Base-by-base conservation (phyloP, 2,329 filamentous ascomycete genomes). In the Pseudogymnoascus sp. region DNA sequence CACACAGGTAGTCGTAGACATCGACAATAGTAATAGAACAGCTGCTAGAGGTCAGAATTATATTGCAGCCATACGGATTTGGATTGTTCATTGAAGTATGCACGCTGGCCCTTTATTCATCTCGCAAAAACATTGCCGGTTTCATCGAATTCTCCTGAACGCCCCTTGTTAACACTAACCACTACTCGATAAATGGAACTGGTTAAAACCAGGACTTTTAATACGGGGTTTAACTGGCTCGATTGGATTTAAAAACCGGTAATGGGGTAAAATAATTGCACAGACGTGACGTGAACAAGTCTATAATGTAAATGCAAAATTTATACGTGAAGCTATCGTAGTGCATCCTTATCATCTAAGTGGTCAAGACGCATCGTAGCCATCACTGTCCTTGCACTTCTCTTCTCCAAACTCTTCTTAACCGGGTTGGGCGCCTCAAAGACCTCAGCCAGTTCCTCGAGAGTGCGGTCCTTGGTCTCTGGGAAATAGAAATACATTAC, bases 361-460 rank as follows among this genome's bases (percentile, higher is more conserved):
- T 71, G 62, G 7, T 65, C 63, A 9, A 72, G 68, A 58, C 72
- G 70, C 60, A 77, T 65, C 3, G 73, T 77, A 34, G 75, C 74
- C 64, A 78, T 67, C 2, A 79, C 76, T 3, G 77, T 79, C 61
- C 72, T 70, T 0, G 75, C 74, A 62, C 69, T 74, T 59, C 77
- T 64, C 60, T 67, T 68, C 43, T 69, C 62, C 22, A 70, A 61
- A 64, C 68, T 70, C 60, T 65, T 68, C 69, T 74, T 75, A 14
- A 79, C 77, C 0, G 78, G 77, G 65, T 79, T 75, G 2, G 68
- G 71, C 0, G 76, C 75, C n/a, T 73, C 77, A 79, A 83, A 83
- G 3, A 83, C 74, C 4, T 74, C 74, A 62, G 82, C 79, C 72
- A 83, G 78, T 43, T 79, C 78, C 66, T 83, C 81, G 5, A 83